Conservation (phyloP, 2,329 filamentous ascomycete species). For the Fusarium sp. region DNA sequence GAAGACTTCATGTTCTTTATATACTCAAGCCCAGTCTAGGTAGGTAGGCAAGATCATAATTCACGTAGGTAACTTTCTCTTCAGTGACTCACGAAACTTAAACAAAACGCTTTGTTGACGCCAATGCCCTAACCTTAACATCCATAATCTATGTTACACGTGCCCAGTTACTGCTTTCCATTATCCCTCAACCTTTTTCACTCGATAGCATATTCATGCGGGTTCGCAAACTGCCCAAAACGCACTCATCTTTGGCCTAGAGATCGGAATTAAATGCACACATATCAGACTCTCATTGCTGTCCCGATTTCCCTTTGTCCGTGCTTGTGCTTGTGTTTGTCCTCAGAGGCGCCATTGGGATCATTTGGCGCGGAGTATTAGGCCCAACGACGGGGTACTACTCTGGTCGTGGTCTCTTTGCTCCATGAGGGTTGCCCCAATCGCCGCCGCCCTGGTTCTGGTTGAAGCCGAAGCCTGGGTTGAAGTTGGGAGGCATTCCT, state of each 20-base stretch:
- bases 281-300: neutral
- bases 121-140: conserved; percentile 42
- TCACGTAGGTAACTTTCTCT: neutral
- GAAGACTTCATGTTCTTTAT: neutral
- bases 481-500: conserved; percentile 76
- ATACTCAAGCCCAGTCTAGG: neutral
- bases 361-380: neutral
- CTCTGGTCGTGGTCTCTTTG: conserved; percentile 82
- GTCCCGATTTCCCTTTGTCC: neutral
- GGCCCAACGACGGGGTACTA: conserved; percentile 43
- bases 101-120: conserved; percentile 39
- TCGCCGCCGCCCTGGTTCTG: conserved; percentile 60
- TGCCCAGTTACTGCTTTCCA: conserved; percentile 13
- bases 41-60: neutral
- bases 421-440: conserved; percentile 83
- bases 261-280: neutral
- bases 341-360: neutral
- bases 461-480: conserved; percentile 74
- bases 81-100: conserved; percentile 26
- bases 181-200: conserved; percentile 9
- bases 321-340: neutral
- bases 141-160: conserved; percentile 42
- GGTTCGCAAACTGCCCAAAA: conserved; percentile 3
- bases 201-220: neutral
- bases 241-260: neutral